A percentile compares a stretch with the other conserved stretches of the same genome.
Conservation (phyloP, 2,329 filamentous ascomycete genomes). For the Lasiodiplodia sp. region DNA sequence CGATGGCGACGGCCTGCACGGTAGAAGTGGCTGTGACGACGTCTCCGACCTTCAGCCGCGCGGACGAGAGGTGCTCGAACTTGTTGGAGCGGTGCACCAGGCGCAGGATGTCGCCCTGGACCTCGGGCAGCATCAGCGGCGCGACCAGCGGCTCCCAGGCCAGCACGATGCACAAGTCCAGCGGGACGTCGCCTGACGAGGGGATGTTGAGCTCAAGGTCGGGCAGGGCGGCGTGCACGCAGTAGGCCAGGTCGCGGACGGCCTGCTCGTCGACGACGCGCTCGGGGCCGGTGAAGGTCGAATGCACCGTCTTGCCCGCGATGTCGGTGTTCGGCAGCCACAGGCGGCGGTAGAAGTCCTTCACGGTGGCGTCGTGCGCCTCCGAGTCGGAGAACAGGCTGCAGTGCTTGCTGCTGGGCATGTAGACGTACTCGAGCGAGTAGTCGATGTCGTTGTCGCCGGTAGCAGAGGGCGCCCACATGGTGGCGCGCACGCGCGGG, state of each 20-base stretch:
- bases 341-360: background rate
- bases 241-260: conserved; percentile 1
- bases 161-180: conserved; percentile 49
- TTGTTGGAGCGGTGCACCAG: conserved; percentile 36
- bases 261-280: background rate
- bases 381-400: background rate
- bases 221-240: background rate
- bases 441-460: background rate
- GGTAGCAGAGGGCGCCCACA: background rate
- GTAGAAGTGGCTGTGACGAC: conserved; percentile 28
- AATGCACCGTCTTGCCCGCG: background rate
- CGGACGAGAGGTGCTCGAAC: conserved; percentile 30
- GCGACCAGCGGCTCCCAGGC: conserved; percentile 43
- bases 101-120: conserved; percentile 33
- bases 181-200: conserved; percentile 15
- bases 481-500: background rate
- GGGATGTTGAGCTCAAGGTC: background rate
- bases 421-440: background rate
- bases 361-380: background rate
- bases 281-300: background rate
- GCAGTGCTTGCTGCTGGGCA: background rate
- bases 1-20: conserved; percentile 31
- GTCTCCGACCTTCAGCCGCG: conserved; percentile 32
- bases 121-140: conserved; percentile 23
- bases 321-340: conserved; percentile 1